A percentile compares a stretch with the other conserved stretches of the same genome.
phyloP scores from a whole-genome alignment of 2,329 filamentous ascomycete genomes.

The Penicillium sp. region DNA sequence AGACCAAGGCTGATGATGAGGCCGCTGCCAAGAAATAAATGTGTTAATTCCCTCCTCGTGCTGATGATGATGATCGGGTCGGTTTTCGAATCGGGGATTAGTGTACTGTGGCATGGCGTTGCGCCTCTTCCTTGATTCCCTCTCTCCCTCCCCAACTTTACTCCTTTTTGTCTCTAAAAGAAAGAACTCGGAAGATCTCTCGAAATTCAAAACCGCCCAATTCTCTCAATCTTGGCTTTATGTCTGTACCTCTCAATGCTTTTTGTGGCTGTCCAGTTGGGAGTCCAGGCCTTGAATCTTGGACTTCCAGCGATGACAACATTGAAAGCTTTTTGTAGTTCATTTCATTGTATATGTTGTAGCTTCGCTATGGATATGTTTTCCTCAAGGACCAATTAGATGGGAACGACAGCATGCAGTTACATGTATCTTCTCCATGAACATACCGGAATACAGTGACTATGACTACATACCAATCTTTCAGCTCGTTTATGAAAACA shows the following conservation, averaged over 20 bases:
- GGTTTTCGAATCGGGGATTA: constrained; percentile 38
- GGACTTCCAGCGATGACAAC: background rate
- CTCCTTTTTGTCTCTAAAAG: constrained; percentile 35
- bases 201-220: constrained; percentile 38
- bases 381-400: background rate
- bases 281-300: background rate
- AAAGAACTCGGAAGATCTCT: constrained; percentile 40
- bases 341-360: background rate
- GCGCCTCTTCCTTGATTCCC: constrained; percentile 34
- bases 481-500: background rate
- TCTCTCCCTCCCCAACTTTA: constrained; percentile 22
- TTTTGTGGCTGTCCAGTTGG: background rate
- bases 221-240: constrained; percentile 27
- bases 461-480: background rate
- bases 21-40: constrained; percentile 56
- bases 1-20: constrained; percentile 73
- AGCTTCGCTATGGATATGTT: background rate
- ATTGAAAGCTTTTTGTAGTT: background rate
- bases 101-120: constrained; percentile 41
- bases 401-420: background rate
- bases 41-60: constrained; percentile 36
- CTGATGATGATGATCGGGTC: constrained; percentile 43
- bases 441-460: background rate
- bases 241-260: constrained; percentile 7
- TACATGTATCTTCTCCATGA: background rate